Percentiles rank a stretch among this genome's conserved stretches.
Evolutionary conservation across 129 eudicot genomes (phyloP).

Genomic region (Rutidosis leptorrhynchoides): DNA sequence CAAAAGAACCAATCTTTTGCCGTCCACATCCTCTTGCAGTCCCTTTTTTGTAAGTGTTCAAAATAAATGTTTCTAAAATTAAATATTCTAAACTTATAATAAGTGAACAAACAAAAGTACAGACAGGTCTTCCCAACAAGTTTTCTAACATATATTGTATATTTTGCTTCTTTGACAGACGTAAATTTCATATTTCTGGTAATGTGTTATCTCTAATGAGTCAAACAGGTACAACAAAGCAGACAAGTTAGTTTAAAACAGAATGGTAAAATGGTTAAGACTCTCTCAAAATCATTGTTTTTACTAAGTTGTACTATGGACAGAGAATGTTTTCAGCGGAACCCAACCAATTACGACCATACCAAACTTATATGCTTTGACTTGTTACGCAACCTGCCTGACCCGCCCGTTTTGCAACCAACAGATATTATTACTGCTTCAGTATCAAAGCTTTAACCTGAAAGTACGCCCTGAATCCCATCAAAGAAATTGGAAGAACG

Average conservation of each 20-base stretch:
- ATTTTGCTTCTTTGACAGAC: not conserved
- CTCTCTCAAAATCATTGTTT: too few species aligned
- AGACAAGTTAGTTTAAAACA: too few species aligned
- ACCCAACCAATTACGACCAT: not conserved
- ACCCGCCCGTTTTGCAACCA: not conserved
- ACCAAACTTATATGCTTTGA: not conserved
- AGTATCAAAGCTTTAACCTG: conserved; percentile 25
- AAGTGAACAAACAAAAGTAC: not conserved
- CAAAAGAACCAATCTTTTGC: conserved; percentile 46
- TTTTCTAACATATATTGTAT: too few species aligned
- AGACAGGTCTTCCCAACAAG: not conserved
- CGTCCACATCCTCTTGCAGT: conserved; percentile 47
- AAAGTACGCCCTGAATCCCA: conserved; percentile 37
- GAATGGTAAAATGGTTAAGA: too few species aligned
- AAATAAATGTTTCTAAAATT: not conserved
- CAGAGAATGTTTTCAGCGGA: not conserved
- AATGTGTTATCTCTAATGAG: not conserved
- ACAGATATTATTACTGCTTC: not conserved
- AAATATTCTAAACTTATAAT: too few species aligned
- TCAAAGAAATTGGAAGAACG: conserved; percentile 36
- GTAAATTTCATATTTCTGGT: not conserved
- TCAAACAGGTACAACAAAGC: not conserved
- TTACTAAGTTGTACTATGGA: not conserved
- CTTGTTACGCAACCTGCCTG: not conserved
- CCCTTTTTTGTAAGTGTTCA: conserved; percentile 15